Evolutionary conservation across 139 green algal species (phyloP), one percentile per base, ranked within the genome.

Genomic region (Helicosporidium sp.): DNA sequence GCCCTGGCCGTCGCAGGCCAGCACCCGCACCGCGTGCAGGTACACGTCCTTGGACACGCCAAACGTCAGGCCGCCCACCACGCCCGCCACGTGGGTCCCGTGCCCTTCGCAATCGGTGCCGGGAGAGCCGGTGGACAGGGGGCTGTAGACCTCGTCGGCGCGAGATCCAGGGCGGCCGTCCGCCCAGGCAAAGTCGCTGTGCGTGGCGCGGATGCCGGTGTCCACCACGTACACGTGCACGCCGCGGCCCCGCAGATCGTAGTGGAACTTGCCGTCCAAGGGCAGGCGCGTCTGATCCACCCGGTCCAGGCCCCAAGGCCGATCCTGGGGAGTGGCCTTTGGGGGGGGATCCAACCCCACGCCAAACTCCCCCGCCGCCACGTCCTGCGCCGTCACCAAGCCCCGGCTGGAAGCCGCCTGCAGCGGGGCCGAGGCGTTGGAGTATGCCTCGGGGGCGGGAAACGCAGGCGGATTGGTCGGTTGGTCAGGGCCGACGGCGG

Each of bases 201-300:
- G 72, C 13, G 34, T 54, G 20, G 26, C 37, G 15, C 66, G 56
- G n/a, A 80, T 64, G 42, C 72, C 72, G 36, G 76, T 85, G 61
- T 86, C 77, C 17, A 86, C 29, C 3, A 86, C 41, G 54, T 86
- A 86, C 5, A 73, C 69, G 20, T 81, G 61, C 13, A 86, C 65
- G 10, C 65, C 70, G 4, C 47, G 65, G 6, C 70, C 72, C 41
- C 61, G 40, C 47, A 31, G 48, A 10, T 51, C 48, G 41, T 71
- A 75, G 7, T 61, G 26, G 44, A 73, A 86, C 19, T 50, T 46
- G 5, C 49, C 26, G 36, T 85, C 70, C 29, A 85, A 63, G 2
- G 72, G 77, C 55, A 81, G 51, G 7, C 1, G 15, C 0, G 44
- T 26, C 51, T 86, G 72, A 35, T 83, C 76, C 1, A 86, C 40